Base-by-base conservation (phyloP, 2,329 filamentous ascomycete genomes). In the Sclerotinia subarctica region DNA sequence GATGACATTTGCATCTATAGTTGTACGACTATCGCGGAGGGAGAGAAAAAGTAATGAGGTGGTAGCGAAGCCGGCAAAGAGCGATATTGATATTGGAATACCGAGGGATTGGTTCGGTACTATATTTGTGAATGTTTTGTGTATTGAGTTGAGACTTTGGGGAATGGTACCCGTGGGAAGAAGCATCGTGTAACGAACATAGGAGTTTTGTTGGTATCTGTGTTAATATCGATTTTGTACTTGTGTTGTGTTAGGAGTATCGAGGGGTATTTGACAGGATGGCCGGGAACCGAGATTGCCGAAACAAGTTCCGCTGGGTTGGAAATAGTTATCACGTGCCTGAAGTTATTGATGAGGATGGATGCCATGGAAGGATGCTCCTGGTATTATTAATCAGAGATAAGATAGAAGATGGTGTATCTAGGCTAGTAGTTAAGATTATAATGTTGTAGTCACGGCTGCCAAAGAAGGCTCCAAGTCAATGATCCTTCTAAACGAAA, bases 111-210 rank as follows among this genome's bases (percentile, higher is more conserved):
- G 58, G 44, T 35, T 35, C 32, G 44, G 44, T 19, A 35, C 13
- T 35, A 38, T 49, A 8, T 35, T 49, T n/a, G 13, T 47, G 29
- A 60, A 35, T 21, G 44, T 29, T n/a, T 15, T 60, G 29, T 60
- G 44, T 35, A 60, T 49, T n/a, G 59, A 63, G 8, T 13, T 63
- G 15, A 63, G 46, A 51, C n/a, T 51, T 42, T 63, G 29, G 15
- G 59, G 46, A 63, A 63, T 15, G 32, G 46, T 51, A 26, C 29
- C 32, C n/a, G 59, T 38, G 59, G 59, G 26, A 19, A 63, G 32
- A 29, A 42, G 19, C 1, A 5, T 21, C 38, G 24, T 17, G 38
- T 10, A n/a, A 60, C 21, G 21, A 29, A 35, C 3, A 42, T 32
- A 15, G 4, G 32, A 63, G 11, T 10, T 42, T 15, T 26, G 47